Evolutionary conservation across 805 yeast genomes (phyloP).

Genomic region (Candida qinlingensis): DNA sequence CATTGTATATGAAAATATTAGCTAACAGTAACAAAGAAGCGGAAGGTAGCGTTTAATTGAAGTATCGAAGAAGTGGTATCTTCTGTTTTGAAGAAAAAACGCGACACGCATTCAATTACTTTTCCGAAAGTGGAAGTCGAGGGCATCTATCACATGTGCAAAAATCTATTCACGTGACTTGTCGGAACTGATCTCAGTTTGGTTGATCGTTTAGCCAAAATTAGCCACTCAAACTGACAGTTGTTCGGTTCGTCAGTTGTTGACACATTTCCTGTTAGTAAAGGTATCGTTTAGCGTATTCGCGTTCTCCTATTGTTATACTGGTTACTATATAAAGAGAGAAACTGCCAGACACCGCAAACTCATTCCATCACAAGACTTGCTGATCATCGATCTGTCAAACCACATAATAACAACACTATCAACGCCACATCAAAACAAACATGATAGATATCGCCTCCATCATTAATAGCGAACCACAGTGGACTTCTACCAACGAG

Average conservation of each 20-base stretch:
- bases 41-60: not conserved
- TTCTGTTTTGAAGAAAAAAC: not conserved
- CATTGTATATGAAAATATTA: slow-evolving; percentile 10
- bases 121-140: slow-evolving; percentile 13
- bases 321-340: too few species aligned
- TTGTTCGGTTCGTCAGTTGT: too few species aligned
- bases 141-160: not conserved
- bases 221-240: too few species aligned
- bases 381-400: too few species aligned
- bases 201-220: not conserved
- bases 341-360: too few species aligned
- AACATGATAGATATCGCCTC: not conserved
- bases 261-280: too few species aligned
- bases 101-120: slow-evolving; percentile 12
- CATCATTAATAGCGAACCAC: slow-evolving; percentile 5
- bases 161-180: not conserved
- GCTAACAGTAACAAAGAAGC: not conserved
- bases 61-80: not conserved
- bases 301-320: too few species aligned
- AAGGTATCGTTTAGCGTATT: too few species aligned
- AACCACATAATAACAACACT: too few species aligned
- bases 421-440: not conserved
- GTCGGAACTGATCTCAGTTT: not conserved
- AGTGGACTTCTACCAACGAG: slow-evolving; percentile 8
- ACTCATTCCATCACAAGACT: too few species aligned